Evolutionary conservation across 306 rosid species (phyloP).

Genomic region (Malus fusca): DNA sequence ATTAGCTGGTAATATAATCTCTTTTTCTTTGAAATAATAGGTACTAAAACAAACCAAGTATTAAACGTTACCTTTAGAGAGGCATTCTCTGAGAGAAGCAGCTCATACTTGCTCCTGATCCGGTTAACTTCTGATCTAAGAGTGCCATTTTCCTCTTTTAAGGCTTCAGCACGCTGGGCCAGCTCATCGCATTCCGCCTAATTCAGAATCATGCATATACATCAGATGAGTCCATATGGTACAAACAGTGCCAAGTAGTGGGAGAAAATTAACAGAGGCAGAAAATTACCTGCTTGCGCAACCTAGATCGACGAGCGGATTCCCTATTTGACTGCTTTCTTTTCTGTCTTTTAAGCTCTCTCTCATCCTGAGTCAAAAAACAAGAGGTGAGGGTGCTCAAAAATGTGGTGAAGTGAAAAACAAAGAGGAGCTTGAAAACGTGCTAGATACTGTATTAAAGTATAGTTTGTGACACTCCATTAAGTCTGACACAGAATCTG

Average conservation of each 20-base stretch:
- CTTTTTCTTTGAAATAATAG: background rate
- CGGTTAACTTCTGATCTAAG: constrained; percentile 75
- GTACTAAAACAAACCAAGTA: background rate
- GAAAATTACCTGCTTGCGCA: constrained; percentile 83
- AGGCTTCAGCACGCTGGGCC: constrained; percentile 79
- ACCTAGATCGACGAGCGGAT: constrained; percentile 94
- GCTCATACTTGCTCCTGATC: constrained; percentile 80
- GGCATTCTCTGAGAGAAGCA: constrained; percentile 78
- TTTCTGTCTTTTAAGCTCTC: constrained; percentile 88
- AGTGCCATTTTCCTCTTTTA: constrained; percentile 78
- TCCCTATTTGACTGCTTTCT: constrained; percentile 97
- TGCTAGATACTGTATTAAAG: background rate
- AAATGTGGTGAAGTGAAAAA: background rate
- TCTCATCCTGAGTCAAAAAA: constrained; percentile 68
- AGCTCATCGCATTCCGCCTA: constrained; percentile 98
- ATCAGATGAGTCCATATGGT: background rate
- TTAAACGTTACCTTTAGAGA: constrained; percentile 60
- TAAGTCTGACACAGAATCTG: background rate
- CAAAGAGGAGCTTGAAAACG: background rate
- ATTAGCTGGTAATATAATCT: background rate
- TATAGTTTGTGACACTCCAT: background rate
- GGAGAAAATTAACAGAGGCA: constrained; percentile 4
- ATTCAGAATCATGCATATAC: constrained; percentile 14
- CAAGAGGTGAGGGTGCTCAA: background rate
- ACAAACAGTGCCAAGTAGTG: constrained; percentile 14